Evolutionary conservation across 495 filamentous ascomycete genomes (phyloP).

Genomic region (Aspergillus asperescens): DNA sequence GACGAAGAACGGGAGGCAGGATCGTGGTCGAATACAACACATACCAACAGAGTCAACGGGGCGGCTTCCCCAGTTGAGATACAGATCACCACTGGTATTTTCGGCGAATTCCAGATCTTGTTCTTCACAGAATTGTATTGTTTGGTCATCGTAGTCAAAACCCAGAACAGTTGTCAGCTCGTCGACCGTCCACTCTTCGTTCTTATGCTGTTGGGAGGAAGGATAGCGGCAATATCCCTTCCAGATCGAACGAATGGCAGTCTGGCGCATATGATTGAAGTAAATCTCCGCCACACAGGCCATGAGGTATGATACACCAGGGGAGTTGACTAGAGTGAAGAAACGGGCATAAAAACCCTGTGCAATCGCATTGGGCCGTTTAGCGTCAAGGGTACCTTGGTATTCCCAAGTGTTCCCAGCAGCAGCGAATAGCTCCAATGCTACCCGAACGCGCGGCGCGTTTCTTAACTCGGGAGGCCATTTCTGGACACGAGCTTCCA

Average conservation of each 20-base stretch:
- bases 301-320: slow-evolving; percentile 78
- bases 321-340: slow-evolving; percentile 67
- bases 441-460: slow-evolving; percentile 56
- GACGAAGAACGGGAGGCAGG: slow-evolving; percentile 5
- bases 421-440: slow-evolving; percentile 63
- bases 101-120: slow-evolving; percentile 60
- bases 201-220: slow-evolving; percentile 59
- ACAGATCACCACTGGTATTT: slow-evolving; percentile 44
- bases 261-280: slow-evolving; percentile 75
- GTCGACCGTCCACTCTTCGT: slow-evolving; percentile 67
- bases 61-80: slow-evolving; percentile 48
- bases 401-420: slow-evolving; percentile 59
- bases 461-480: slow-evolving; percentile 58
- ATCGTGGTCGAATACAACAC: slow-evolving; percentile 17
- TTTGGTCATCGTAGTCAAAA: slow-evolving; percentile 70
- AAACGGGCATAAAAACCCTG: slow-evolving; percentile 65
- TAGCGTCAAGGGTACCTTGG: slow-evolving; percentile 58
- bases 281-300: slow-evolving; percentile 90
- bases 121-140: slow-evolving; percentile 60
- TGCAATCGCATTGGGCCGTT: slow-evolving; percentile 49
- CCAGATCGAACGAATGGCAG: slow-evolving; percentile 66
- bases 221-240: slow-evolving; percentile 50
- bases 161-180: slow-evolving; percentile 61
- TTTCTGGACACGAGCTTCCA: slow-evolving; percentile 67
- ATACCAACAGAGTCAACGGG: slow-evolving; percentile 41